Evolutionary conservation across 2,329 filamentous ascomycete genomes (phyloP).

Genomic region (Ascosphaera acerosa): DNA sequence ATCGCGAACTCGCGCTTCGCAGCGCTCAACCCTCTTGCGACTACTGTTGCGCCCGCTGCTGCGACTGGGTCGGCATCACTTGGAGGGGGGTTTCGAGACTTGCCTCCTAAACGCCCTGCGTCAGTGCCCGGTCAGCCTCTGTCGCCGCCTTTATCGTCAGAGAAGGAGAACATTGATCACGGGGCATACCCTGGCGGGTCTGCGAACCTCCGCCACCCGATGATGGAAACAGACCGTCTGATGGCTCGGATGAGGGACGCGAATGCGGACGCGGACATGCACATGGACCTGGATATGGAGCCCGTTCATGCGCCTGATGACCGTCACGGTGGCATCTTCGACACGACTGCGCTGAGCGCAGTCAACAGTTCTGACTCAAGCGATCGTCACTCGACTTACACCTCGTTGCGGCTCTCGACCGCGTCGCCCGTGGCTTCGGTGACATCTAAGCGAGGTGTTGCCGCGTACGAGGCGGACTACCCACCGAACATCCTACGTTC

Average conservation of each 20-base stretch:
- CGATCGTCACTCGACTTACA: constrained; percentile 1
- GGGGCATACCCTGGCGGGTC: constrained; percentile 2
- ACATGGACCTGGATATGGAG: constrained; percentile 4
- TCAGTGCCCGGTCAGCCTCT: constrained; percentile 2
- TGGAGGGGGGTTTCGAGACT: constrained; percentile 3
- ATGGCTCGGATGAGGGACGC: background rate
- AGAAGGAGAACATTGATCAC: constrained; percentile 1
- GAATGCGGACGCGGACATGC: constrained; percentile 7
- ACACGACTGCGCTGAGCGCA: constrained; percentile 6
- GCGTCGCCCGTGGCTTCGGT: constrained; percentile 8
- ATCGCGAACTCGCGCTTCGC: constrained; percentile 5
- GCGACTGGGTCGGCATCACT: constrained; percentile 2
- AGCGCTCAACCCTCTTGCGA: constrained; percentile 3
- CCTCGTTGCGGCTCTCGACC: constrained; percentile 9
- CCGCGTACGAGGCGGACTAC: constrained; percentile 23
- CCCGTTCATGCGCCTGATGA: constrained; percentile 1
- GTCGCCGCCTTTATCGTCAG: constrained; percentile 1
- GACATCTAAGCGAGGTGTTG: constrained; percentile 10
- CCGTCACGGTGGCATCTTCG: constrained; percentile 5
- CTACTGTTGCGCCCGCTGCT: background rate
- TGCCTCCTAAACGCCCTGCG: constrained; percentile 2
- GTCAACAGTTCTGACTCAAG: constrained; percentile 5
- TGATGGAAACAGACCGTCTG: background rate
- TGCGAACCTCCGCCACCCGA: background rate
- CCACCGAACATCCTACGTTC: constrained; percentile 18